Conservation (phyloP, 1,284 basidiomycete species). For the Fomes fomentarius region DNA sequence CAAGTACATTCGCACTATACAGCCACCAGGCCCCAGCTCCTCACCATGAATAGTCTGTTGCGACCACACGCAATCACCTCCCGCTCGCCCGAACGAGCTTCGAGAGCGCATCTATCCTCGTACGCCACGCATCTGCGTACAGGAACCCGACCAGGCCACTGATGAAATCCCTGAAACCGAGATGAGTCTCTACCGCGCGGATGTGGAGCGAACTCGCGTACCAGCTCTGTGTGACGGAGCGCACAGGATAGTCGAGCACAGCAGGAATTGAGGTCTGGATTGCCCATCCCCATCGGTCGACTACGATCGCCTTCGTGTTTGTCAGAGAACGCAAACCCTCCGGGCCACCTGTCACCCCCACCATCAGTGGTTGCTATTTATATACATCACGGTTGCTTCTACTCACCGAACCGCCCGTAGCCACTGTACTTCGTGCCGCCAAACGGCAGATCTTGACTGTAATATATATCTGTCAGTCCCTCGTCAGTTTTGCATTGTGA, state of each 20-base stretch:
- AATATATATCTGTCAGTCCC: slow-evolving; percentile 8
- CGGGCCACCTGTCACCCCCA: slow-evolving; percentile 65
- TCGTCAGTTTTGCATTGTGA: not conserved
- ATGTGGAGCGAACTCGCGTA: slow-evolving; percentile 41
- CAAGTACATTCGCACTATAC: slow-evolving; percentile 19
- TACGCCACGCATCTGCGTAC: slow-evolving; percentile 73
- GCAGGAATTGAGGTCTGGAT: slow-evolving; percentile 88
- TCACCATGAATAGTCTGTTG: not conserved
- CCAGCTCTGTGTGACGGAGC: slow-evolving; percentile 80
- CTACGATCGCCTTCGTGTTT: slow-evolving; percentile 84
- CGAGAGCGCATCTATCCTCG: slow-evolving; percentile 56
- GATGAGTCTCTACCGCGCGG: slow-evolving; percentile 14
- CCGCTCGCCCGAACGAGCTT: slow-evolving; percentile 36
- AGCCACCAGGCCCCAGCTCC: slow-evolving; percentile 5
- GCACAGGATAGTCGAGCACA: slow-evolving; percentile 86
- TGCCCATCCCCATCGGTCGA: slow-evolving; percentile 82
- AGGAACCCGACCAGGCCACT: slow-evolving; percentile 74
- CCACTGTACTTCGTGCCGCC: slow-evolving; percentile 90
- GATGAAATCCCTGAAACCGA: slow-evolving; percentile 69
- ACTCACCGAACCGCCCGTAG: slow-evolving; percentile 85
- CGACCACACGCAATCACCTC: slow-evolving; percentile 15
- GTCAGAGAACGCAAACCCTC: slow-evolving; percentile 91
- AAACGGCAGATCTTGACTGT: slow-evolving; percentile 92
- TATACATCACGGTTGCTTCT: slow-evolving; percentile 15
- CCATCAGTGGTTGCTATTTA: not conserved